Percentiles rank a stretch among this genome's conserved stretches.
phyloP scores from a whole-genome alignment of 805 yeast species.

The Priceomyces fermenticarens region DNA sequence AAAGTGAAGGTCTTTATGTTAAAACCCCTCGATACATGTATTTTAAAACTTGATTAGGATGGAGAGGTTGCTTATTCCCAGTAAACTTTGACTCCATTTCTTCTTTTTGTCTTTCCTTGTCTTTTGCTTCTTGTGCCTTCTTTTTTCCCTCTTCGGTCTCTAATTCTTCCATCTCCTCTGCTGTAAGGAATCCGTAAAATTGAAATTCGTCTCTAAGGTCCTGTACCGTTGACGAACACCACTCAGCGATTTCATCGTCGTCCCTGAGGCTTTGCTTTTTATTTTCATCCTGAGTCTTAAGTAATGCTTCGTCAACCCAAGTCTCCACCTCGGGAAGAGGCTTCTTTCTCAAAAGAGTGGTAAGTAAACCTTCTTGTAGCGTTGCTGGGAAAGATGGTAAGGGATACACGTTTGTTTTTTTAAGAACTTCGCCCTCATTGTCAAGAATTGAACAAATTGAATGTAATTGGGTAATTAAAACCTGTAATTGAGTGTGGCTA shows the following conservation, averaged over 20 bases:
- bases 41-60: slow-evolving; percentile 34
- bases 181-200: slow-evolving; percentile 60
- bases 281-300: slow-evolving; percentile 13
- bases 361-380: slow-evolving; percentile 75
- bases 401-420: slow-evolving; percentile 77
- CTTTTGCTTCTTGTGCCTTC: slow-evolving; percentile 22
- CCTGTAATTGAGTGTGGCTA: slow-evolving; percentile 71
- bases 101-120: slow-evolving; percentile 17
- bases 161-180: slow-evolving; percentile 39
- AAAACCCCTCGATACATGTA: slow-evolving; percentile 38
- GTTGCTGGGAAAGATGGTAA: slow-evolving; percentile 80
- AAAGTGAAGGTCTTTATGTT: slow-evolving; percentile 7
- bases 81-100: slow-evolving; percentile 25
- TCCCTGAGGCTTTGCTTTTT: slow-evolving; percentile 24
- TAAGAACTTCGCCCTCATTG: slow-evolving; percentile 55
- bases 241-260: slow-evolving; percentile 67
- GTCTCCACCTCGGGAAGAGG: slow-evolving; percentile 85
- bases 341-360: slow-evolving; percentile 84
- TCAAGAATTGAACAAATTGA: slow-evolving; percentile 72
- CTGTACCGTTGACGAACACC: slow-evolving; percentile 60
- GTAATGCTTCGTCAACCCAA: slow-evolving; percentile 59
- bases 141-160: slow-evolving; percentile 32
- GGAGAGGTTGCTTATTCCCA: slow-evolving; percentile 24
- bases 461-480: slow-evolving; percentile 75
- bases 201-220: slow-evolving; percentile 53